These are phyloP conservation scores for Wickerhamiella parazyma DNA, from an alignment of 805 yeast species.

Conservation along the genomic window DNA sequence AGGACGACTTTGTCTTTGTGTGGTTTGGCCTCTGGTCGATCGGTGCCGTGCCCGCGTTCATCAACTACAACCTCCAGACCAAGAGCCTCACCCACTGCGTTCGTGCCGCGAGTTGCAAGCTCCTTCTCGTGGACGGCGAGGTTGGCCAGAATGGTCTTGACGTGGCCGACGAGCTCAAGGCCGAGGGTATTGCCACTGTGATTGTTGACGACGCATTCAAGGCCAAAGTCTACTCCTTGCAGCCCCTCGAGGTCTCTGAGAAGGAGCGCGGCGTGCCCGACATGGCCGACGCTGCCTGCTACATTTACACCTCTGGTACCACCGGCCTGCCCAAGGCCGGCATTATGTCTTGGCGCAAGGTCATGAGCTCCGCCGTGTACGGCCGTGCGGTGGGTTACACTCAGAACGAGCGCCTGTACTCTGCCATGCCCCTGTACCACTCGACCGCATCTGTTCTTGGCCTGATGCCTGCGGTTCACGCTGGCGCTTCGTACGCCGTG, in stretches of 20 bases:
- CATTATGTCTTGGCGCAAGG: constrained; percentile 81
- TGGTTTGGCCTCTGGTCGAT: constrained; percentile 86
- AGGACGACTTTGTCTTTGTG: constrained; percentile 62
- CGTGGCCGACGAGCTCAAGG: constrained; percentile 33
- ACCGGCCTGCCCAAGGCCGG: constrained; percentile 93
- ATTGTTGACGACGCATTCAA: constrained; percentile 32
- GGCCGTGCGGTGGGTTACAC: constrained; percentile 52
- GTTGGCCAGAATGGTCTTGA: constrained; percentile 40
- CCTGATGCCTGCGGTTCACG: constrained; percentile 48
- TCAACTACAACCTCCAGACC: constrained; percentile 67
- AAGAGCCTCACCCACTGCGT: constrained; percentile 70
- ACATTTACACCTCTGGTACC: constrained; percentile 87
- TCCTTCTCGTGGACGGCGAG: constrained; percentile 64
- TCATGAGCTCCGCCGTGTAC: constrained; percentile 58
- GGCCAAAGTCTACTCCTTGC: constrained; percentile 30
- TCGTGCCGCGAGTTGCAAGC: constrained; percentile 46
- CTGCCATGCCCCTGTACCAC: constrained; percentile 93
- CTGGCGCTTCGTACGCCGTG: constrained; percentile 65
- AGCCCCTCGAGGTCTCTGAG: constrained; percentile 38
- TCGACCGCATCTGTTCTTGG: constrained; percentile 88
- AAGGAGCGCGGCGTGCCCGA: constrained; percentile 38
- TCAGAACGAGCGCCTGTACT: constrained; percentile 47
- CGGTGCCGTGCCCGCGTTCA: constrained; percentile 79
- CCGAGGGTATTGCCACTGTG: constrained; percentile 12
- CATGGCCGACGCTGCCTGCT: constrained; percentile 50